A percentile compares a stretch with the other conserved stretches of the same genome.
Conservation (phyloP, 2,329 filamentous ascomycete species). For the Pseudocercospora ulei region DNA sequence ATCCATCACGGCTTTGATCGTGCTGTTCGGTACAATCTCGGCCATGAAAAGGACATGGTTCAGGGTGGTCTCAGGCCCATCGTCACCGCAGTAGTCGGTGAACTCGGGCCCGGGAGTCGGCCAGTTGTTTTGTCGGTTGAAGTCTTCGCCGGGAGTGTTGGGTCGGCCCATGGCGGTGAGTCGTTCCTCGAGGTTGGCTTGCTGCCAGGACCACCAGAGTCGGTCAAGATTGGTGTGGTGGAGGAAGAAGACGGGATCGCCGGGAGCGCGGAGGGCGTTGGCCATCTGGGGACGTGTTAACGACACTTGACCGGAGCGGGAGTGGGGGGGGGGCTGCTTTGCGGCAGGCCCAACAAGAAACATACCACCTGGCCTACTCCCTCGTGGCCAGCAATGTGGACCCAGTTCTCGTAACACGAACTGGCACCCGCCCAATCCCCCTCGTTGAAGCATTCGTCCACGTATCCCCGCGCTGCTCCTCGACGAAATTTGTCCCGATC, state of each 20-base stretch:
- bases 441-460: conserved; percentile 18
- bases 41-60: conserved; percentile 22
- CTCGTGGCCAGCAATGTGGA: conserved; percentile 21
- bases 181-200: conserved; percentile 9
- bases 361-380: conserved; percentile 18
- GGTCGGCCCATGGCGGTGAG: conserved; percentile 19
- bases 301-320: not conserved
- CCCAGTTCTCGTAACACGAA: conserved; percentile 19
- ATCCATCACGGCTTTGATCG: conserved; percentile 21
- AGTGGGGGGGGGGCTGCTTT: not conserved
- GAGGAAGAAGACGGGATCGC: conserved; percentile 23
- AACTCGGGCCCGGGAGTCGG: conserved; percentile 21
- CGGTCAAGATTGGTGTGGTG: conserved; percentile 25
- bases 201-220: conserved; percentile 21
- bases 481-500: conserved; percentile 11
- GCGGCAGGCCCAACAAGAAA: too few species aligned
- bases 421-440: conserved; percentile 16
- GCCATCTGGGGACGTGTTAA: conserved; percentile 17
- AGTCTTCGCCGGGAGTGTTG: conserved; percentile 18
- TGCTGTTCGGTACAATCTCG: conserved; percentile 22
- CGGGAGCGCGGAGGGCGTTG: conserved; percentile 21
- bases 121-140: conserved; percentile 18
- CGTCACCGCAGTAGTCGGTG: conserved; percentile 19
- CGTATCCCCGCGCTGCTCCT: conserved; percentile 14
- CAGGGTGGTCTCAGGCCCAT: conserved; percentile 18